phyloP scores from a whole-genome alignment of 352 stramenopile genomes.

The Lagenidium sp. region DNA sequence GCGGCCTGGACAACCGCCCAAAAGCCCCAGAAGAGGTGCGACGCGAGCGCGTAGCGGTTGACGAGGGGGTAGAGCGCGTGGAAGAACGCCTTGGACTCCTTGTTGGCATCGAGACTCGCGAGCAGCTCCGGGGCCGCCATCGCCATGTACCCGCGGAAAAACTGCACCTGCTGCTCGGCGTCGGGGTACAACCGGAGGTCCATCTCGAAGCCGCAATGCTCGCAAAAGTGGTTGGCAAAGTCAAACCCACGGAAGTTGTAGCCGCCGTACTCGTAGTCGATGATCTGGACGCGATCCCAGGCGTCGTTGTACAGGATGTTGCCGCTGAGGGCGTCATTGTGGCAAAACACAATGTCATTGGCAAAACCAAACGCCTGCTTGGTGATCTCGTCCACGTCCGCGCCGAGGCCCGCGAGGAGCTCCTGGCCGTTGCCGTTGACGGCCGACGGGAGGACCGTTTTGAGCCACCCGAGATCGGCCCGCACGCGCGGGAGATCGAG shows the following conservation, averaged over 20 bases:
- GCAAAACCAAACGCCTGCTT: constrained; percentile 70
- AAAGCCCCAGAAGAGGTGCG: constrained; percentile 91
- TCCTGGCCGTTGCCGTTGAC: constrained; percentile 56
- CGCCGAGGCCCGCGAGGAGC: constrained; percentile 28
- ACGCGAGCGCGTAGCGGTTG: constrained; percentile 85
- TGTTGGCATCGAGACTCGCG: constrained; percentile 49
- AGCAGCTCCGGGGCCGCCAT: constrained; percentile 53
- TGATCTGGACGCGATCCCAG: constrained; percentile 87
- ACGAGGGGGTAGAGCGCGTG: constrained; percentile 73
- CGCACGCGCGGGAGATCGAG: constrained; percentile 55
- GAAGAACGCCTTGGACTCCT: constrained; percentile 77
- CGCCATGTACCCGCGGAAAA: constrained; percentile 83
- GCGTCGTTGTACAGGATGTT: constrained; percentile 75
- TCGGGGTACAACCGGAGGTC: constrained; percentile 81
- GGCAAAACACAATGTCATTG: constrained; percentile 85
- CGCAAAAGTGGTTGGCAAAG: constrained; percentile 94
- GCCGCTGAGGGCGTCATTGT: constrained; percentile 91
- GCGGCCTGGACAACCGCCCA: constrained; percentile 91
- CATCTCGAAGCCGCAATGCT: constrained; percentile 92
- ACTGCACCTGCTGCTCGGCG: constrained; percentile 72
- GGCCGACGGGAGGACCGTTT: constrained; percentile 70
- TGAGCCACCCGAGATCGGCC: constrained; percentile 70
- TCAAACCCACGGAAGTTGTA: constrained; percentile 93
- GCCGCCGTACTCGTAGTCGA: constrained; percentile 94
- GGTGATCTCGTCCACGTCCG: constrained; percentile 58